A percentile compares a stretch with the other conserved stretches of the same genome.
Evolutionary conservation across 2,329 filamentous ascomycete genomes (phyloP).

Genomic region (Beauveria rudraprayagi): DNA sequence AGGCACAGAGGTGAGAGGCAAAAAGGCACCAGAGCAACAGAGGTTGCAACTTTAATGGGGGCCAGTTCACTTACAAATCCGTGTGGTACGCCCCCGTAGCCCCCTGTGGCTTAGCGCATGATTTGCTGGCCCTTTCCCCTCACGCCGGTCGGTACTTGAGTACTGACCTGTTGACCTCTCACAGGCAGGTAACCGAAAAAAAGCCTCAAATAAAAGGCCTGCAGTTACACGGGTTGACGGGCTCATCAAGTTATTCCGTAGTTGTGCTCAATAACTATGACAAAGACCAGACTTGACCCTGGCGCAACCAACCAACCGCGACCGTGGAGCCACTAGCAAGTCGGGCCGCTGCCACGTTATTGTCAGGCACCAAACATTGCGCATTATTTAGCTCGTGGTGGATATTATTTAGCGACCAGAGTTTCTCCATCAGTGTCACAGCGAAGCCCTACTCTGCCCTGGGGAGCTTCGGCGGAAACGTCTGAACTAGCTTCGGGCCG

Average conservation of each 20-base stretch:
- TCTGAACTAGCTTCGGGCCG: neutral
- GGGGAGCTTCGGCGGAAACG: neutral
- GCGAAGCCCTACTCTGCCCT: neutral
- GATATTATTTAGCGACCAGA: neutral
- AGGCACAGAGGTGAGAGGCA: too few relatives aligned
- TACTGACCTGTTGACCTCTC: neutral
- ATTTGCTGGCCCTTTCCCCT: neutral
- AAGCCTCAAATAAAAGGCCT: neutral
- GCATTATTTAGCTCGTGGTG: neutral
- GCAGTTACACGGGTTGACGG: neutral
- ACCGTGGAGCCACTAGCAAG: constrained; percentile 9
- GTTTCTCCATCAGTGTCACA: neutral
- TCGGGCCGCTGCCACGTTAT: constrained; percentile 11
- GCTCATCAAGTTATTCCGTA: neutral
- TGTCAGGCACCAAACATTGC: neutral
- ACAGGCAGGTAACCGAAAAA: neutral
- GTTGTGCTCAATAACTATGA: neutral
- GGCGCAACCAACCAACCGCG: neutral
- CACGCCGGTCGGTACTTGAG: neutral
- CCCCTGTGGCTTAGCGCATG: neutral
- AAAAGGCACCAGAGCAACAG: too few relatives aligned
- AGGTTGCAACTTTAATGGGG: too few relatives aligned
- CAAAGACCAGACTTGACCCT: neutral
- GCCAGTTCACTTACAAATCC: neutral
- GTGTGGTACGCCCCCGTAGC: neutral